Conservation (phyloP, 1,139 yeast genomes). For the Lodderomyces orthopsilosis region DNA sequence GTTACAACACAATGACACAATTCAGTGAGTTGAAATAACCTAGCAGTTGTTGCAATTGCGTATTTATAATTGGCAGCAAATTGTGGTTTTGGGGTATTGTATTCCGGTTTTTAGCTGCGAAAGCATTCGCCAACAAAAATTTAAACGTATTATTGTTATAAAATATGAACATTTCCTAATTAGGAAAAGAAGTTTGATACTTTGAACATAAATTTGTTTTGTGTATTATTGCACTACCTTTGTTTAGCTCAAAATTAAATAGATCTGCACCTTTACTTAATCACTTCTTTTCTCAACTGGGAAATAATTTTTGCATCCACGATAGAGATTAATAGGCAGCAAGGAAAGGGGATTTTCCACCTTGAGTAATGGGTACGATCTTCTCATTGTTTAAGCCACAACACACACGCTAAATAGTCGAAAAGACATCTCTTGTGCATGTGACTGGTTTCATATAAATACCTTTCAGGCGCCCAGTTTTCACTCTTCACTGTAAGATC, state of each 20-base stretch:
- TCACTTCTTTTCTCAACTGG: slow-evolving; percentile 1
- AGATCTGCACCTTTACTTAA: neutral
- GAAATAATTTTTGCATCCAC: neutral
- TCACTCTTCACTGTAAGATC: neutral
- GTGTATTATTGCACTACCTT: neutral
- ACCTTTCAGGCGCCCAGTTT: neutral
- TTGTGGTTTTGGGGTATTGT: too few relatives aligned
- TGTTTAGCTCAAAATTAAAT: neutral
- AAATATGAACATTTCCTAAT: neutral
- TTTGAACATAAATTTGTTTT: neutral
- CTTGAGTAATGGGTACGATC: neutral
- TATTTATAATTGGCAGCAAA: too few relatives aligned
- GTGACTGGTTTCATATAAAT: neutral
- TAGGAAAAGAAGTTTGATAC: neutral
- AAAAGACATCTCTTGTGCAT: neutral
- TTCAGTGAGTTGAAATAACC: too few relatives aligned
- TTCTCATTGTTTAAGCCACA: slow-evolving; percentile 1
- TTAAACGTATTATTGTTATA: too few relatives aligned
- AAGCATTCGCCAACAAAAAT: too few relatives aligned
- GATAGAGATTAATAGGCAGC: neutral
- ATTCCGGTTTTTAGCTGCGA: too few relatives aligned
- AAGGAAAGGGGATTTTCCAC: neutral
- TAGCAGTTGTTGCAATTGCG: neutral
- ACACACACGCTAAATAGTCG: neutral
- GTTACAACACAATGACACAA: neutral